Evolutionary conservation across 257 asterid species (phyloP), one percentile per base, ranked within the genome.

Genomic region (Rhazya stricta): DNA sequence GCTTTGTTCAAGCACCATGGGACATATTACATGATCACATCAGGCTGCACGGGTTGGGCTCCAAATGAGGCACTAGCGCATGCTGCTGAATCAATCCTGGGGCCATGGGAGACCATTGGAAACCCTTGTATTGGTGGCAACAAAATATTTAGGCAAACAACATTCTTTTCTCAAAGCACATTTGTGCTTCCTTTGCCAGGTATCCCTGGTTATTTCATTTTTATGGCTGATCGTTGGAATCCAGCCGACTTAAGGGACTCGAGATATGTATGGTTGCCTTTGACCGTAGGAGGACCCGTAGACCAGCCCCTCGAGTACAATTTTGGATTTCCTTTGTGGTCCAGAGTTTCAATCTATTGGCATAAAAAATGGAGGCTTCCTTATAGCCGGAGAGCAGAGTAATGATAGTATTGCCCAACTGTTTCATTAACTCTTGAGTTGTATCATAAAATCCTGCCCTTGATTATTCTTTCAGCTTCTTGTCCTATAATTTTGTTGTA

Each of bases 11-110:
- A 92, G 86, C 85, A 93, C 68, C 76, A 78, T 37, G 96, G 93
- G 23, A 93, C 90, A 2, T 95, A 95, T 57, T 95, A 95, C 89
- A 93, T 95, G 99, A 86, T 95, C 84, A 95, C 98, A 36, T 95
- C 99, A 0, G 98, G 99, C 0, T 95, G 99, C 77, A 91, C 96
- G 0, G 97, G 99, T 43, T 95, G 99, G 99, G 96, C 96, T 30
- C 98, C 99, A 41, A 95, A 95, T 15, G 89, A 88, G 86, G 99
- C 99, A 5, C 83, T 86, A 29, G 96, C 90, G 5, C 98, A 95
- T 43, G 97, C 96, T n/a, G 87, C 99, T 9, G 97, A 90, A 56
- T 90, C 98, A 19, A 76, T 95, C 23, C 88, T 93, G 97, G 99
- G 99, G 60, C 91, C 91, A 1, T 95, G 99, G 99, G 96, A 93